Evolutionary conservation across 164 flowering plant genomes (phyloP).

Genomic region (Sextonia rubra): DNA sequence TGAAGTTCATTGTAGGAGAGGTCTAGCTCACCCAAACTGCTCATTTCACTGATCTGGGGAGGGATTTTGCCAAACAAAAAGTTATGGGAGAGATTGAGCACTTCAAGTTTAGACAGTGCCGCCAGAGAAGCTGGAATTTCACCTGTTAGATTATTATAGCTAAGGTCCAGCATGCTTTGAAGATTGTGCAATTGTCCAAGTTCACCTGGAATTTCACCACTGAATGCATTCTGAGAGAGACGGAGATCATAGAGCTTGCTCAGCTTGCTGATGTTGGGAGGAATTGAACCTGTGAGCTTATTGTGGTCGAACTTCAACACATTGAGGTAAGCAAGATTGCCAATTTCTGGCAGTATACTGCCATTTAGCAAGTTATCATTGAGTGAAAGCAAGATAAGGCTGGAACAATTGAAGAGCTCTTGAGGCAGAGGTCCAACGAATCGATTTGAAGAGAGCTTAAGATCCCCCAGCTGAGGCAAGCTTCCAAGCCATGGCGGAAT

Average conservation of each 20-base stretch:
- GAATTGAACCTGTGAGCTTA: slow-evolving; percentile 57
- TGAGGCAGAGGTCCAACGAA: slow-evolving; percentile 64
- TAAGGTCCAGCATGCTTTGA: slow-evolving; percentile 75
- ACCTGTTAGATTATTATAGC: slow-evolving; percentile 76
- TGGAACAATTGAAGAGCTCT: slow-evolving; percentile 62
- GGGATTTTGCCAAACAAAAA: slow-evolving; percentile 69
- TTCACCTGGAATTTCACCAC: slow-evolving; percentile 70
- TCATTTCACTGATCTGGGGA: slow-evolving; percentile 58
- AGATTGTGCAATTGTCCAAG: slow-evolving; percentile 69
- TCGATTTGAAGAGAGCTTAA: slow-evolving; percentile 66
- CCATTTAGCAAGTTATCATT: slow-evolving; percentile 64
- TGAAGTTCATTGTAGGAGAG: slow-evolving; percentile 74
- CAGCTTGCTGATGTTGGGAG: slow-evolving; percentile 51
- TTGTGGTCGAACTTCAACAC: slow-evolving; percentile 58
- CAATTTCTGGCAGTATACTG: slow-evolving; percentile 54
- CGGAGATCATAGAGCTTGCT: slow-evolving; percentile 74
- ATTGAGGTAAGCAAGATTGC: slow-evolving; percentile 58
- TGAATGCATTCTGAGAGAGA: slow-evolving; percentile 55
- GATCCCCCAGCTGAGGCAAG: slow-evolving; percentile 71
- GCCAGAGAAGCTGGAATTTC: slow-evolving; percentile 61
- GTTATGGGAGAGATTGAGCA: slow-evolving; percentile 82
- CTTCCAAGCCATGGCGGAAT: slow-evolving; percentile 80
- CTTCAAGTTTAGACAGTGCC: slow-evolving; percentile 66
- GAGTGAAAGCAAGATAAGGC: slow-evolving; percentile 66
- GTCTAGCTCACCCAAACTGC: slow-evolving; percentile 69